These are phyloP conservation scores for Rhodotorula sp. DNA, from an alignment of 1,284 basidiomycete genomes.

Conservation along the genomic window DNA sequence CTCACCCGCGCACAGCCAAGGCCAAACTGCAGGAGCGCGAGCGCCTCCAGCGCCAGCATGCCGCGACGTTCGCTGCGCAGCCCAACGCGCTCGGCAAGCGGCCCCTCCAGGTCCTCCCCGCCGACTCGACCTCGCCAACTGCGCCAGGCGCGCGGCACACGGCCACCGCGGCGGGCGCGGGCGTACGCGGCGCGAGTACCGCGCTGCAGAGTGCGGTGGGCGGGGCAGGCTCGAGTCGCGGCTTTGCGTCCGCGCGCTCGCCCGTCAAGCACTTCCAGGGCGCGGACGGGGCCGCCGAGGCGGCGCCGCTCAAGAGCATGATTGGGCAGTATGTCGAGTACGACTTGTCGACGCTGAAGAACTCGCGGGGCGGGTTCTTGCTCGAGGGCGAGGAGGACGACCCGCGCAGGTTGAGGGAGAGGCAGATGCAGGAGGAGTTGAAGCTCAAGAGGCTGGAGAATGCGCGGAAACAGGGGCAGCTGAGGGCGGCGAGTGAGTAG, in stretches of 20 bases:
- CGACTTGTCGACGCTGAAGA: conserved; percentile 79
- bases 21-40: conserved; percentile 63
- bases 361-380: conserved; percentile 89
- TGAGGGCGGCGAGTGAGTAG: conserved; percentile 36
- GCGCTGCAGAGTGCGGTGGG: conserved; percentile 30
- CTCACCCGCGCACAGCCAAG: conserved; percentile 41
- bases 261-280: conserved; percentile 27
- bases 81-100: conserved; percentile 63
- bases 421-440: conserved; percentile 43
- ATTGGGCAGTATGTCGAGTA: conserved; percentile 56
- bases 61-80: neutral
- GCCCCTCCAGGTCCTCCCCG: conserved; percentile 58
- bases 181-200: conserved; percentile 33
- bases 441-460: conserved; percentile 46
- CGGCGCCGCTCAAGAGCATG: conserved; percentile 35
- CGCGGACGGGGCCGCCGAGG: conserved; percentile 12
- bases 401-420: conserved; percentile 41
- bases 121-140: conserved; percentile 64
- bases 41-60: conserved; percentile 5
- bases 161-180: neutral
- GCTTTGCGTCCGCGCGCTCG: neutral
- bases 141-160: conserved; percentile 43
- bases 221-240: neutral
- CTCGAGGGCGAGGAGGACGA: conserved; percentile 67
- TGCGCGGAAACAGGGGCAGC: conserved; percentile 33